phyloP scores from a whole-genome alignment of 257 asterid genomes.

The Parsonsia alboflavescens region DNA sequence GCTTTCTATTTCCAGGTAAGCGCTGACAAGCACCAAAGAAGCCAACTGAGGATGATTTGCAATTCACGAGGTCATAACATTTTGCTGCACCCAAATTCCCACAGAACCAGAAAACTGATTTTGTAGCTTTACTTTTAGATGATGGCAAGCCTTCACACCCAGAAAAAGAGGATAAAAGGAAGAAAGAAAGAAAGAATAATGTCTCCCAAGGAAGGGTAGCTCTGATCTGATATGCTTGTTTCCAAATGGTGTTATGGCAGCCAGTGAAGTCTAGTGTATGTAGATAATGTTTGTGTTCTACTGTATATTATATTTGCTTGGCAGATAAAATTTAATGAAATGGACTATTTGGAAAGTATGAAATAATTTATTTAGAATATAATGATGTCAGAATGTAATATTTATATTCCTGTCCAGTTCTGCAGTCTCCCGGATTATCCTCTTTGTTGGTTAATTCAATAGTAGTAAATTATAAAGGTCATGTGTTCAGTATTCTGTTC shows the following conservation, averaged over 20 bases:
- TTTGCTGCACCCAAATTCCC: background rate
- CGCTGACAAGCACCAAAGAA: conserved; percentile 9
- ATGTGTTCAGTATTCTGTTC: too few species aligned
- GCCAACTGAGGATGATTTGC: conserved; percentile 11
- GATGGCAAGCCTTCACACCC: background rate
- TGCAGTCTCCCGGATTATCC: too few species aligned
- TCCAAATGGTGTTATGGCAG: background rate
- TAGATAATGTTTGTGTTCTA: background rate
- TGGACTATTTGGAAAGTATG: too few species aligned
- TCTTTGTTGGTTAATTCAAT: too few species aligned
- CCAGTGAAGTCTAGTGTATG: background rate
- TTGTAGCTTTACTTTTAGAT: background rate
- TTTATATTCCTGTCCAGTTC: background rate
- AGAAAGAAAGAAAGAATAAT: background rate
- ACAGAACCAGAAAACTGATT: background rate
- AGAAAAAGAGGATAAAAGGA: background rate
- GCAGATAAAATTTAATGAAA: too few species aligned
- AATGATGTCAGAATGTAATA: background rate
- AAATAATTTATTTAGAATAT: too few species aligned
- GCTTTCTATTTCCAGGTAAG: conserved; percentile 8
- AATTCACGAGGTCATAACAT: background rate
- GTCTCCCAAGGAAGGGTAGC: background rate
- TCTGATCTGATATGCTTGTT: background rate
- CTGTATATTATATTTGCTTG: too few species aligned
- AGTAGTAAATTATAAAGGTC: too few species aligned